These are phyloP conservation scores for Chenopodium quinoa DNA, from an alignment of 148 eudicot species.

Conservation along the genomic window DNA sequence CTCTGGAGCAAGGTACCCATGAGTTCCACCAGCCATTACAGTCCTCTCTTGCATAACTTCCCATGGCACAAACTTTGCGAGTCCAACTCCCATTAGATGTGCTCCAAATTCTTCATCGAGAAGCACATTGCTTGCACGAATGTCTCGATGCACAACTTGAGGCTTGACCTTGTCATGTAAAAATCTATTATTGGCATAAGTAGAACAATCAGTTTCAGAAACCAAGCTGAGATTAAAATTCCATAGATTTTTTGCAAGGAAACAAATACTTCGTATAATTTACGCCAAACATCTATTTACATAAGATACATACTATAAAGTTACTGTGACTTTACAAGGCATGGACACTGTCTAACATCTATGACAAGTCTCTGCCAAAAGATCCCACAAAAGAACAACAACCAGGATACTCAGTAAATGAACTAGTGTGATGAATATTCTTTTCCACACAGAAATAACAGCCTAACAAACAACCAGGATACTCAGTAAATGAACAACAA, in stretches of 20 bases:
- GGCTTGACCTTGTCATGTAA: slow-evolving; percentile 96
- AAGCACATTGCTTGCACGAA: slow-evolving; percentile 82
- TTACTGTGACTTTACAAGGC: neutral
- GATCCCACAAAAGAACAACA: neutral
- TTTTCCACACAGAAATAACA: neutral
- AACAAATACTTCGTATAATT: neutral
- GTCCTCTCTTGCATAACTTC: slow-evolving; percentile 91
- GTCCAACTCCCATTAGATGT: slow-evolving; percentile 88
- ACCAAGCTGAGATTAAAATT: neutral
- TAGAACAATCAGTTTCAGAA: neutral
- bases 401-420: neutral
- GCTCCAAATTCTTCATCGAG: slow-evolving; percentile 87
- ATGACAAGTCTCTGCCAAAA: neutral
- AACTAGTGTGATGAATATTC: neutral
- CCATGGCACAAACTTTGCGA: slow-evolving; percentile 92
- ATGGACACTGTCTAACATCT: neutral
- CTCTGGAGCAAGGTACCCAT: slow-evolving; percentile 90
- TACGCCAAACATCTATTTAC: neutral
- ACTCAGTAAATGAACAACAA: neutral
- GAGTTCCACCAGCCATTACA: slow-evolving; percentile 90
- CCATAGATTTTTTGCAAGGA: neutral
- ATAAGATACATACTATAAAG: neutral
- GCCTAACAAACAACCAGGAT: neutral
- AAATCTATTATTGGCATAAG: slow-evolving; percentile 45
- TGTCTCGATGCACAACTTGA: slow-evolving; percentile 89